phyloP scores from a whole-genome alignment of 495 filamentous ascomycete genomes.

The Podospora tetraspora region DNA sequence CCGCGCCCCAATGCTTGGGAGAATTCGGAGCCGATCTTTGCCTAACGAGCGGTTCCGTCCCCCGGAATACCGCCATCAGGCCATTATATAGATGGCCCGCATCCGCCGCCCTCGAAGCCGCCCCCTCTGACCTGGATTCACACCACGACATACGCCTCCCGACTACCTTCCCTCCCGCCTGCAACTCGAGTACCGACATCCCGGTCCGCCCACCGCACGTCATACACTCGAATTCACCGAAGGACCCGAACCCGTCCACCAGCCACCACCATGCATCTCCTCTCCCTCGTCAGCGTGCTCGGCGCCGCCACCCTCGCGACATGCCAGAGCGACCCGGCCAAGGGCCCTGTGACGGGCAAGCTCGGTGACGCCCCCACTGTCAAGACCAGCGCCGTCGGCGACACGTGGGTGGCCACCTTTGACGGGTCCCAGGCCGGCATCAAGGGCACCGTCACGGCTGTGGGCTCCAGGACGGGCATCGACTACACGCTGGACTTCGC shows the following conservation, averaged over 20 bases:
- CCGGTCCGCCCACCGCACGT: background rate
- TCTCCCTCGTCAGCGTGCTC: slow-evolving; percentile 36
- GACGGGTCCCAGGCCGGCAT: slow-evolving; percentile 37
- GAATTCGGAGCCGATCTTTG: background rate
- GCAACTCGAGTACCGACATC: slow-evolving; percentile 1
- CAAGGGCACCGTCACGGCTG: slow-evolving; percentile 55
- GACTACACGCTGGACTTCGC: slow-evolving; percentile 54
- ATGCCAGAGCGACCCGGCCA: slow-evolving; percentile 31
- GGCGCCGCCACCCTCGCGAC: slow-evolving; percentile 37
- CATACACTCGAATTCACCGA: background rate
- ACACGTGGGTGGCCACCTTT: slow-evolving; percentile 49
- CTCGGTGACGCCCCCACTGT: slow-evolving; percentile 53
- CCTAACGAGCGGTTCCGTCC: background rate
- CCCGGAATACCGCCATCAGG: background rate
- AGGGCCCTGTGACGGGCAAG: slow-evolving; percentile 33
- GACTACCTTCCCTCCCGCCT: background rate
- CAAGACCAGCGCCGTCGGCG: slow-evolving; percentile 54
- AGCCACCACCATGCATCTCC: slow-evolving; percentile 38
- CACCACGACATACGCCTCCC: background rate
- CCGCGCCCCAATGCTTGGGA: background rate
- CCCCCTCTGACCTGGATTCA: background rate
- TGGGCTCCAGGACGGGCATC: slow-evolving; percentile 52
- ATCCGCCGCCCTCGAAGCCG: background rate
- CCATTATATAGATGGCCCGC: slow-evolving; percentile 4
- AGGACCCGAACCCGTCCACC: background rate